phyloP scores from a whole-genome alignment of 164 flowering plant species.

The grape (Vitis vinifera) region DNA sequence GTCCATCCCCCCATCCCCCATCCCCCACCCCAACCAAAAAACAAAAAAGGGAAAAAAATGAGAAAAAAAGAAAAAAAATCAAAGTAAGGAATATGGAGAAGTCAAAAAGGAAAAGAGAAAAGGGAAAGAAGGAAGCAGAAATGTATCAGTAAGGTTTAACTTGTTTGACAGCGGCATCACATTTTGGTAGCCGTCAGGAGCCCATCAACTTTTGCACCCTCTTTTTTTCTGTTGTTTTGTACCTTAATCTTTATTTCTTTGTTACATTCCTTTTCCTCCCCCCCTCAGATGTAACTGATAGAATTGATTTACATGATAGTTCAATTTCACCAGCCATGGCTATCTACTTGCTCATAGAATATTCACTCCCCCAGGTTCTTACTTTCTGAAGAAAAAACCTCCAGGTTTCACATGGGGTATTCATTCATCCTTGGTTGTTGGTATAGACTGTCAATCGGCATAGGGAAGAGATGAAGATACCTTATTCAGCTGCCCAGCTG shows the following conservation, averaged over 20 bases:
- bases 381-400: no score
- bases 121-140: slow-evolving; percentile 7
- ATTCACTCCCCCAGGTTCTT: no score
- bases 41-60: slow-evolving; percentile 7
- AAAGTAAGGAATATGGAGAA: neutral
- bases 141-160: slow-evolving; percentile 31
- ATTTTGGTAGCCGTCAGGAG: slow-evolving; percentile 30
- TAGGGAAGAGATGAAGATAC: no score
- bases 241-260: slow-evolving; percentile 22
- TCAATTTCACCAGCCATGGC: slow-evolving; percentile 13
- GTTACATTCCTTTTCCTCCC: slow-evolving; percentile 17
- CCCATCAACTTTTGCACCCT: neutral
- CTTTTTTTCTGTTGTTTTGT: slow-evolving; percentile 30
- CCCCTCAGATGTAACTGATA: slow-evolving; percentile 37
- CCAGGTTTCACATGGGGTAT: no score
- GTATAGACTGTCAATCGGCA: no score
- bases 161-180: slow-evolving; percentile 27
- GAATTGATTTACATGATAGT: slow-evolving; percentile 37
- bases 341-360: neutral
- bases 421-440: no score
- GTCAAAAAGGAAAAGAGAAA: neutral
- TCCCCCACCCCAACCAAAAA: slow-evolving; percentile 3
- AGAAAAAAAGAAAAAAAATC: slow-evolving; percentile 4
- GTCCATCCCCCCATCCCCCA: no score
- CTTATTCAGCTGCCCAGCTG: no score